Evolutionary conservation across 176 grass and related monocot species (phyloP), one percentile per base, ranked within the genome.

Genomic region (Alloteropsis semialata): DNA sequence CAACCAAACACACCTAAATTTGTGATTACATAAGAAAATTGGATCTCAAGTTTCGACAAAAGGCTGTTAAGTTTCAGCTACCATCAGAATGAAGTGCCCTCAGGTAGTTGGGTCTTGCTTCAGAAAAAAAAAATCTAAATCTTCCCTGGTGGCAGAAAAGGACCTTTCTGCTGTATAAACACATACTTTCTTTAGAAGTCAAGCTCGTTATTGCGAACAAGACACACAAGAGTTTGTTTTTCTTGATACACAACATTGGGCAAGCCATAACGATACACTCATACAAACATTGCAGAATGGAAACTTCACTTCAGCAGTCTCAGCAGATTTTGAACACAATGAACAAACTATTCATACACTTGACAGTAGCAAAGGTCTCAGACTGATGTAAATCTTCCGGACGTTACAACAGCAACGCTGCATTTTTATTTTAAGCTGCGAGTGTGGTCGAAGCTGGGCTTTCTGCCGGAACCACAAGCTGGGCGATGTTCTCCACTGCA

Each of bases 341-440:
- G 4, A 41, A 50, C 33, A 18, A 37, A 66, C 22, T 11, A 38
- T 38, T 22, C 50, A 74, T 82, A 85, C 65, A 64, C 51, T 48
- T 84, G 11, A n/a, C 25, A 37, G 56, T 18, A 62, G 6, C 16
- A 76, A 57, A 80, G 61, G 48, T 68, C 5, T 66, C 27, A n/a
- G 11, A 45, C 67, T 27, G 62, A 76, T 61, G 56, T 55, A 37
- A 21, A 72, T 9, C 43, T 10, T 49, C 56, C 59, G 75, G 32
- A 75, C 58, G 53, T 68, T 50, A 61, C 81, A 82, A 65, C n/a
- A 74, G 18, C 32, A 55, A 32, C 70, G 41, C 8, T 9, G 32
- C 55, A 78, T 19, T 49, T 74, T 78, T 79, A 90, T 49, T 74
- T 78, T 79, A 90, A 61, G 84, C 79, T 51, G 88, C 41, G 38